phyloP scores from a whole-genome alignment of 164 flowering plant genomes.

The Tetracentron sinense region DNA sequence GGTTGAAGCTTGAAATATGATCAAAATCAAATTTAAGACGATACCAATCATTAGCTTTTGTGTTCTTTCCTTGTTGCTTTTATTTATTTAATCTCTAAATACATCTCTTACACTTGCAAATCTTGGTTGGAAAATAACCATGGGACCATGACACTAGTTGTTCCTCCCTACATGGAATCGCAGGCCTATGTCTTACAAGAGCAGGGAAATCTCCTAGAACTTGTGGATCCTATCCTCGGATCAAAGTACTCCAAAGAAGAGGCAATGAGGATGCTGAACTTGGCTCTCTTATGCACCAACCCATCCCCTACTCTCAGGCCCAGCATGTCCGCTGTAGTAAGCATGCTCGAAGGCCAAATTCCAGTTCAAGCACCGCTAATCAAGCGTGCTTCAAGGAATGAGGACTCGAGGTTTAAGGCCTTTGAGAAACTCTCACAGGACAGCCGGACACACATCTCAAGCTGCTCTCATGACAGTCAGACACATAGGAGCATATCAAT shows the following conservation, averaged over 20 bases:
- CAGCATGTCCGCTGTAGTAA: conserved; percentile 27
- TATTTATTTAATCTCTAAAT: too few relatives aligned
- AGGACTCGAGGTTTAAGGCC: conserved; percentile 38
- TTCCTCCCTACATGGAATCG: background rate
- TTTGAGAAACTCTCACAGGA: conserved; percentile 34
- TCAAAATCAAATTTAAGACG: too few relatives aligned
- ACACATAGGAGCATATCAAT: conserved; percentile 23
- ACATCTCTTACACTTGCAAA: too few relatives aligned
- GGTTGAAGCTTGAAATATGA: too few relatives aligned
- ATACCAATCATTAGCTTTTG: too few relatives aligned
- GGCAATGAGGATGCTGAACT: conserved; percentile 21
- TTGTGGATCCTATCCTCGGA: conserved; percentile 30
- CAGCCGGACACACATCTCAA: conserved; percentile 23
- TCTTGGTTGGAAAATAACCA: too few relatives aligned
- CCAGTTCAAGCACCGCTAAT: conserved; percentile 15
- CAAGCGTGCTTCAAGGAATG: conserved; percentile 3
- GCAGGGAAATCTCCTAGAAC: conserved; percentile 31
- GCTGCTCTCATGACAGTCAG: conserved; percentile 23
- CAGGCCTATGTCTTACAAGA: conserved; percentile 34
- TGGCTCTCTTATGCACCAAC: conserved; percentile 30
- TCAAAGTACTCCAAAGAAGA: conserved; percentile 21
- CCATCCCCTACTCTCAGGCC: conserved; percentile 30
- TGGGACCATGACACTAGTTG: too few relatives aligned
- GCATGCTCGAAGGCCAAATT: conserved; percentile 31
- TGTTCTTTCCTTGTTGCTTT: too few relatives aligned